Evolutionary conservation across 306 rosid genomes (phyloP).

Genomic region (Cicer chorassanicum): DNA sequence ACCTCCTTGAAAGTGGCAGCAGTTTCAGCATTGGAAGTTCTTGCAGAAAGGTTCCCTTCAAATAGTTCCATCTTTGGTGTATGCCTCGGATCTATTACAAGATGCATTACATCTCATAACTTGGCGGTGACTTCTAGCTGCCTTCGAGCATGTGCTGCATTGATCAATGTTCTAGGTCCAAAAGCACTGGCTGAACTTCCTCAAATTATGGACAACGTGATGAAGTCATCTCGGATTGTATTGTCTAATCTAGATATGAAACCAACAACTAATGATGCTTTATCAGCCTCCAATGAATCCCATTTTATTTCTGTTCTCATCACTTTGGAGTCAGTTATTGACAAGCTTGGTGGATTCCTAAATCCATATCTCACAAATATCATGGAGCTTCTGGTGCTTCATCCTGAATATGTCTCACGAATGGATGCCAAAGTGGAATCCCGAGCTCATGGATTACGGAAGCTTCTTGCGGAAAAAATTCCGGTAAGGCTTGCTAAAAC

Average conservation of each 20-base stretch:
- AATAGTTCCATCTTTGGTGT: constrained; percentile 58
- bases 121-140: constrained; percentile 65
- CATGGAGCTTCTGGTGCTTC: constrained; percentile 71
- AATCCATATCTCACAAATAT: constrained; percentile 78
- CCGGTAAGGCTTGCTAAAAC: constrained; percentile 64
- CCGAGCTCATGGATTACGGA: constrained; percentile 65
- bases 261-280: constrained; percentile 40
- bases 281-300: constrained; percentile 55
- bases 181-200: constrained; percentile 83
- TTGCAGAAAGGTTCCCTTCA: constrained; percentile 65
- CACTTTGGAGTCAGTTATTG: constrained; percentile 78
- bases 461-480: constrained; percentile 73
- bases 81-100: constrained; percentile 70
- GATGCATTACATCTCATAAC: constrained; percentile 53
- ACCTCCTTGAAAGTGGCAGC: constrained; percentile 80
- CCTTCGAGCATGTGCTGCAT: constrained; percentile 74
- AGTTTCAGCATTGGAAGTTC: constrained; percentile 78
- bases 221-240: constrained; percentile 55
- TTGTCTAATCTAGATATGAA: constrained; percentile 50
- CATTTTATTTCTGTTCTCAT: constrained; percentile 60
- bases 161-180: constrained; percentile 83
- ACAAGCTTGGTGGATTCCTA: constrained; percentile 84
- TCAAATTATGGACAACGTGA: constrained; percentile 70
- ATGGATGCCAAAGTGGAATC: constrained; percentile 64
- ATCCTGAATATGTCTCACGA: constrained; percentile 60